Evolutionary conservation across 164 flowering plant species (phyloP).

Genomic region (Liquidambar formosana): DNA sequence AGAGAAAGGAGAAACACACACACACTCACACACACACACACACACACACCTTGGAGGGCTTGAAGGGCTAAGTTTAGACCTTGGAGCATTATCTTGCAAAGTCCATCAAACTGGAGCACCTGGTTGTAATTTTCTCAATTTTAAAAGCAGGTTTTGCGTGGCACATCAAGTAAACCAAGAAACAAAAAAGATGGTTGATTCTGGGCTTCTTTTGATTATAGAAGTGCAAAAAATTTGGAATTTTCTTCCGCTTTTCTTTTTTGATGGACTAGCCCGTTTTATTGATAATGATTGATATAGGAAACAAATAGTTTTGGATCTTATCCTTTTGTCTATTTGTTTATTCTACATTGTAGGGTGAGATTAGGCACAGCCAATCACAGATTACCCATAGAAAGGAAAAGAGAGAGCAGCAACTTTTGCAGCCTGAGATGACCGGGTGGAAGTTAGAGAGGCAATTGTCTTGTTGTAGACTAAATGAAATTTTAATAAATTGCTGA

Average conservation of each 20-base stretch:
- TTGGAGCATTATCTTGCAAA: too few species aligned
- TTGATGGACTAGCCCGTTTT: not conserved
- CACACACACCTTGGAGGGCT: too few species aligned
- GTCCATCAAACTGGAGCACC: too few species aligned
- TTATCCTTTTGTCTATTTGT: not conserved
- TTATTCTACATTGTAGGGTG: not conserved
- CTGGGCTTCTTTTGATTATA: not conserved
- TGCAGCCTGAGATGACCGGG: conserved; percentile 1
- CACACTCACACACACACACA: too few species aligned
- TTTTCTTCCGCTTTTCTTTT: not conserved
- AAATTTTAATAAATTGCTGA: not conserved
- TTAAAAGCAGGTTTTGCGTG: not conserved
- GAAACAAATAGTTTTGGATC: not conserved
- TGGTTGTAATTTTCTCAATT: too few species aligned
- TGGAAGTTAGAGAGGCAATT: conserved; percentile 2
- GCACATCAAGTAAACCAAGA: not conserved
- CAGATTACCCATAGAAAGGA: not conserved
- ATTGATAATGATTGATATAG: not conserved
- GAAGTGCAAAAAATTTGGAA: not conserved
- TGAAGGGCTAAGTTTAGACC: too few species aligned
- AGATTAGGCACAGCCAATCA: conserved; percentile 11
- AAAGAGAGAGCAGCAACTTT: not conserved
- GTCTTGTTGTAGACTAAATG: not conserved
- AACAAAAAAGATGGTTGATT: too few species aligned
- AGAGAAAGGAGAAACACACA: too few species aligned